These are phyloP conservation scores for Parachaetomium inaequale DNA, from an alignment of 495 filamentous ascomycete genomes.

Conservation along the genomic window DNA sequence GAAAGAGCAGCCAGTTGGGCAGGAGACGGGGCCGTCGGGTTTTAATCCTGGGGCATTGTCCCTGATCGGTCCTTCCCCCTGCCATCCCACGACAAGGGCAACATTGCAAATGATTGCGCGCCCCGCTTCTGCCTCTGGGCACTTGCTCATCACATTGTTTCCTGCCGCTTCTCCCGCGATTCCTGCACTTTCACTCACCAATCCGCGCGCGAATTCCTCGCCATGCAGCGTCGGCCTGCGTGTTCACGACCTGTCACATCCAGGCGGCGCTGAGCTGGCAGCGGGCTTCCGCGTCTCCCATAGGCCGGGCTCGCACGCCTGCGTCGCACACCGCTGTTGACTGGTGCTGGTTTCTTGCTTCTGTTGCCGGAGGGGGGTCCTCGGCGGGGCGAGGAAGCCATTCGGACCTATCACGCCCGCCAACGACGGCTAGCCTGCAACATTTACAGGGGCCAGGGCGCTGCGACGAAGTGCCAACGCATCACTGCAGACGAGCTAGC, in stretches of 20 bases:
- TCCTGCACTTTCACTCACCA: conserved; percentile 15
- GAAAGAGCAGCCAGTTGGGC: conserved; percentile 44
- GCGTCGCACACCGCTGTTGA: conserved; percentile 27
- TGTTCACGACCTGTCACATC: conserved; percentile 34
- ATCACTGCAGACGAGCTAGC: conserved; percentile 37
- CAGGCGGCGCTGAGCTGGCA: conserved; percentile 34
- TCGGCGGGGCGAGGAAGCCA: conserved; percentile 26
- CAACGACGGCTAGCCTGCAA: conserved; percentile 28
- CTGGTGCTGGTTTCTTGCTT: conserved; percentile 30
- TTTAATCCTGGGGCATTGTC: conserved; percentile 41
- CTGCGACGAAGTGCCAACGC: conserved; percentile 35
- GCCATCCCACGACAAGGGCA: neutral
- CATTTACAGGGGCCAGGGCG: conserved; percentile 32
- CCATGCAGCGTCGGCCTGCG: conserved; percentile 14
- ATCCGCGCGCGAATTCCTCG: neutral
- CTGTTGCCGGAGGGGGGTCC: conserved; percentile 14
- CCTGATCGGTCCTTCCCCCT: conserved; percentile 2
- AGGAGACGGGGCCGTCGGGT: conserved; percentile 46
- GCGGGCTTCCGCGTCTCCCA: conserved; percentile 23
- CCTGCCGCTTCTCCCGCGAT: conserved; percentile 22
- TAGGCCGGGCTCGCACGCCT: conserved; percentile 27
- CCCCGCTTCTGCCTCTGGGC: conserved; percentile 21
- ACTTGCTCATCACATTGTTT: conserved; percentile 17
- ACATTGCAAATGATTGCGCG: conserved; percentile 9
- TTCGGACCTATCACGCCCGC: conserved; percentile 34